Base-by-base conservation (phyloP, 441 rosid species). In the Hypseocharis bilobata region DNA sequence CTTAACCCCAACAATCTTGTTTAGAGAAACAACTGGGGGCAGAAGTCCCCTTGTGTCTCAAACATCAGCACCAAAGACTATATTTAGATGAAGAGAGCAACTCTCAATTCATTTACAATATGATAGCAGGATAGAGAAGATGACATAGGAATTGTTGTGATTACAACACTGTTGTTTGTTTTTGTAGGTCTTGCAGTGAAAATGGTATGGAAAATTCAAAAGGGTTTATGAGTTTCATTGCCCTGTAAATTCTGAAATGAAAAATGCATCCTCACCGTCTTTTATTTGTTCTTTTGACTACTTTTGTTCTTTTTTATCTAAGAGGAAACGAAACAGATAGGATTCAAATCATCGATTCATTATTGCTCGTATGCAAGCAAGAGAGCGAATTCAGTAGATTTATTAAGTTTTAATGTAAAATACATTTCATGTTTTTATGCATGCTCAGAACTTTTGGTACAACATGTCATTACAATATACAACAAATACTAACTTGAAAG, bases 61-160 rank as follows among this genome's bases (percentile, higher is more conserved):
- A 28, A 36, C 65, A 49, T 70, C 74, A 25, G 65, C 60, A 49
- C 64, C 66, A 1, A 67, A 63, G 74, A n/a, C 44, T 3, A 19
- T 49, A 16, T 70, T 30, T 19, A 52, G 57, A 70, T 65, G 57
- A 40, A 60, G 58, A 45, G 56, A 40, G 36, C 22, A 27, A 17
- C 27, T 36, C 51, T 51, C 54, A 30, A 16, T 29, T 68, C 22
- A 19, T 58, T 36, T 19, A 34, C 13, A 40, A 38, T 13, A 28
- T 29, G 27, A 47, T 27, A 38, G 34, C 32, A 51, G 30, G 66
- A 40, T 68, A 74, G 74, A 68, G 62, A 52, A 20, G 26, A 66
- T 40, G 51, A 40, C 55, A 59, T 60, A 63, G 76, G 62, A 47
- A 47, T 49, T 55, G 26, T 38, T 70, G 62, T 71, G 26, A 55